phyloP scores from a whole-genome alignment of 805 yeast genomes.

The Candida mattraensis region DNA sequence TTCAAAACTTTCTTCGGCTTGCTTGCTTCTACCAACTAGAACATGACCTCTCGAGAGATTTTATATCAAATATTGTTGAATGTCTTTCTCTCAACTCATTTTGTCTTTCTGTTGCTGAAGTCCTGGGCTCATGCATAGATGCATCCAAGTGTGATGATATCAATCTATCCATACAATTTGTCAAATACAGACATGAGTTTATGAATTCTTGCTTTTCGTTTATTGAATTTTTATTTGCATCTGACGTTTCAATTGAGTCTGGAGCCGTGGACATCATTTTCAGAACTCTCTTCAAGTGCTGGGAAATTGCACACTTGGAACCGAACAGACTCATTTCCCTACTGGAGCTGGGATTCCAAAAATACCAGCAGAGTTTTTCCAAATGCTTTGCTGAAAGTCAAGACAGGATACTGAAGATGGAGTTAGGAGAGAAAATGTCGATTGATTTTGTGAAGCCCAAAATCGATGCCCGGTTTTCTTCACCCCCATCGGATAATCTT shows the following conservation, averaged over 20 bases:
- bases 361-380: conserved; percentile 16
- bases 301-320: conserved; percentile 19
- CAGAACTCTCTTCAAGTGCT: conserved; percentile 26
- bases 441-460: neutral
- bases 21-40: conserved; percentile 20
- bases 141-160: conserved; percentile 29
- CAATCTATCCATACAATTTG: conserved; percentile 31
- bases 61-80: conserved; percentile 11
- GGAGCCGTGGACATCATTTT: conserved; percentile 22
- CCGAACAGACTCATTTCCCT: conserved; percentile 13
- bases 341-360: conserved; percentile 13
- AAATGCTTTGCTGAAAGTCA: conserved; percentile 18
- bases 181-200: conserved; percentile 26
- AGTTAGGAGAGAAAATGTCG: conserved; percentile 10
- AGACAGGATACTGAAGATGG: conserved; percentile 12
- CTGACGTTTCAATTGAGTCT: conserved; percentile 17
- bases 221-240: conserved; percentile 9
- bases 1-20: conserved; percentile 31
- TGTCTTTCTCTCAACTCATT: conserved; percentile 24
- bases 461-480: conserved; percentile 1
- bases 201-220: conserved; percentile 23
- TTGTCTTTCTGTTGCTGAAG: conserved; percentile 23
- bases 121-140: conserved; percentile 25
- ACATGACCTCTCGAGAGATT: conserved; percentile 2
- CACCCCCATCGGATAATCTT: conserved; percentile 7